Evolutionary conservation across 768 basidiomycete genomes (phyloP).

Genomic region (Bullera alba): DNA sequence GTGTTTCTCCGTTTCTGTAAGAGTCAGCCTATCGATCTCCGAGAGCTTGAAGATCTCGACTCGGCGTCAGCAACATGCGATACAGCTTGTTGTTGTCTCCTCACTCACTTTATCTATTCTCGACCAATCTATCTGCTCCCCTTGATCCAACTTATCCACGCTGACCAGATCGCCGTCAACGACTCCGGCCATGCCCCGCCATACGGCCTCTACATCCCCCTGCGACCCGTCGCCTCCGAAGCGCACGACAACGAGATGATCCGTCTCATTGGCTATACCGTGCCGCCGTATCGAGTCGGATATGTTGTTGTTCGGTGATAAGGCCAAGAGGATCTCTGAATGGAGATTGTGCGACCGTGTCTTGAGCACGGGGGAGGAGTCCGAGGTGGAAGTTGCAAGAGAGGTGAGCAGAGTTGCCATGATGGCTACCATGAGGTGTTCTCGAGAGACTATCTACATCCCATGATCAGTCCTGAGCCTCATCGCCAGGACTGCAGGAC

Average conservation of each 20-base stretch:
- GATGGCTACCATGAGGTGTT: slow-evolving; percentile 77
- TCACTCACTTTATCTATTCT: slow-evolving; percentile 63
- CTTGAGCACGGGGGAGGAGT: slow-evolving; percentile 27
- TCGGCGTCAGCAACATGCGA: slow-evolving; percentile 6
- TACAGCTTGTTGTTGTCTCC: not conserved
- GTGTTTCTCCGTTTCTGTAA: slow-evolving; percentile 49
- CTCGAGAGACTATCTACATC: slow-evolving; percentile 65
- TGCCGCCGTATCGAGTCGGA: slow-evolving; percentile 79
- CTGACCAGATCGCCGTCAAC: slow-evolving; percentile 57
- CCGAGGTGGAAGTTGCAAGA: slow-evolving; percentile 4
- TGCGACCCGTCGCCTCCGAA: slow-evolving; percentile 50
- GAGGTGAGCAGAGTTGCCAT: slow-evolving; percentile 42
- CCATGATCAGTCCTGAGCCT: slow-evolving; percentile 1
- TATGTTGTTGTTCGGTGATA: slow-evolving; percentile 87
- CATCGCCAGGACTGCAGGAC: no score
- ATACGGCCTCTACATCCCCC: slow-evolving; percentile 42
- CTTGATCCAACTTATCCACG: slow-evolving; percentile 48
- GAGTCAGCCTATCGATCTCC: slow-evolving; percentile 50
- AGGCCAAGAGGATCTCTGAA: slow-evolving; percentile 78
- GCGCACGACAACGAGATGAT: slow-evolving; percentile 64
- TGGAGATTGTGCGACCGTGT: slow-evolving; percentile 81
- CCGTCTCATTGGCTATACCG: slow-evolving; percentile 65
- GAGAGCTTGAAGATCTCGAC: slow-evolving; percentile 59
- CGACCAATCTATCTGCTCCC: slow-evolving; percentile 57
- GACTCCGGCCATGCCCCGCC: slow-evolving; percentile 54